Evolutionary conservation across 352 stramenopile genomes (phyloP), one percentile per base, ranked within the genome.

Genomic region (Plasmopara viticola): DNA sequence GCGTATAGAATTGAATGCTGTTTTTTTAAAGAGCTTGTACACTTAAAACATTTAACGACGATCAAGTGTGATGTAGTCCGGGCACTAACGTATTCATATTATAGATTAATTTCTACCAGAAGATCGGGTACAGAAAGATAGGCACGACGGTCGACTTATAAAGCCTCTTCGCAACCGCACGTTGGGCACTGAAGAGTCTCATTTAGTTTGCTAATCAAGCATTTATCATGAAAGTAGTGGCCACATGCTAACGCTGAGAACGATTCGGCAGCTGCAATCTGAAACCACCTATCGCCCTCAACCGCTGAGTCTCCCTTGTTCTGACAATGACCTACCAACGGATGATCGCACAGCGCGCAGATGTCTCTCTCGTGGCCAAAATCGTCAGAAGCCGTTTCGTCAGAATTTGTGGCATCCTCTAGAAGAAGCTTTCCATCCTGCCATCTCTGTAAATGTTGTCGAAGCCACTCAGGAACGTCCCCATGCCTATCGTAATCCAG

Each of bases 151-250:
- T 28, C 18, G 15, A 15, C 28, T 66, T 30, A 66, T 40, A 31
- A 59, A 0, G 18, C 9, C 38, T 72, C 60, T 37, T 64, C 46
- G 46, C 54, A 37, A 28, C 65, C 68, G 31, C 74, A 87, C 7
- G 62, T 79, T 7, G 76, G 74, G 38, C 78, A 90, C 28, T 63
- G 35, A 37, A 86, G 64, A 8, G 41, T 47, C 47, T 80, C 62
- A 48, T 87, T 90, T 35, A 87, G 62, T 53, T 78, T 83, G 17
- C 61, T 53, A 2, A 85, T 54, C 28, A 82, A 66, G 55, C 76
- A 86, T 46, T 86, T 74, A 57, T 90, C 76, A 58, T 90, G 76
- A 60, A 87, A 87, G 18, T 68, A 62, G 38, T 87, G 76, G 28
- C 74, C 76, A 34, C 76, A 90, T n/a, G 17, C 41, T 10, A 90